Evolutionary conservation across 1,284 basidiomycete species (phyloP), one percentile per base, ranked within the genome.

Genomic region (Sanghuangporus sanghuang): DNA sequence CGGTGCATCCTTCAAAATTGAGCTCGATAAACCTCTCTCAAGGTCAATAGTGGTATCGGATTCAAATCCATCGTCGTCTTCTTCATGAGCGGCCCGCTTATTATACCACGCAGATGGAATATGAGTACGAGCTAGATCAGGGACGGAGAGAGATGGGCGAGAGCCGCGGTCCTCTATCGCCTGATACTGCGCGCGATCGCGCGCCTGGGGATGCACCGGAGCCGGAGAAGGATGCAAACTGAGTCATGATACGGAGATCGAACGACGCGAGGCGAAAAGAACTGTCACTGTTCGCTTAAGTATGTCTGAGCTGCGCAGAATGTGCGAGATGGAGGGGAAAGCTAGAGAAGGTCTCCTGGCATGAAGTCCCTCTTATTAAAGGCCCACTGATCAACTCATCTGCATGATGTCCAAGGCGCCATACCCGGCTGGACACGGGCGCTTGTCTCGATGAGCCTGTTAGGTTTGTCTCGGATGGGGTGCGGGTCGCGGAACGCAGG

Each of bases 1-100:
- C 8, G 48, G 49, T 2, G 48, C n/a, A 16, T 16, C 49, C n/a
- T 27, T n/a, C 12, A 60, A 46, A 32, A 59, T 1, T 23, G 48
- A 1, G 35, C 44, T 36, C 12, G 58, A 21, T n/a, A 35, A 18
- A 5, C 18, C 18, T 36, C 40, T 21, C 9, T 50, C 58, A 21
- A 60, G 58, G 21, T 60, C 58, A 21, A 60, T 32, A 7, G 49
- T 50, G 6, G 58, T 36, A 38, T 60, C 58, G n/a, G 58, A 60
- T 9, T 60, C 58, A 21, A 38, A 60, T 14, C 57, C 57, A 9
- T 42, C 48, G 36, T 44, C 42, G 3, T 5, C 1, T 23, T 23
- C 50, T 52, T 7, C 50, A 11, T n/a, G 1, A 1, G 21, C 9
- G 9, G 16, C 8, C 14, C 16, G 3, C 44, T 46, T 46, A 7